Evolutionary conservation across 306 rosid species (phyloP), one percentile per base, ranked within the genome.

Genomic region (Hippophae gyantsensis): DNA sequence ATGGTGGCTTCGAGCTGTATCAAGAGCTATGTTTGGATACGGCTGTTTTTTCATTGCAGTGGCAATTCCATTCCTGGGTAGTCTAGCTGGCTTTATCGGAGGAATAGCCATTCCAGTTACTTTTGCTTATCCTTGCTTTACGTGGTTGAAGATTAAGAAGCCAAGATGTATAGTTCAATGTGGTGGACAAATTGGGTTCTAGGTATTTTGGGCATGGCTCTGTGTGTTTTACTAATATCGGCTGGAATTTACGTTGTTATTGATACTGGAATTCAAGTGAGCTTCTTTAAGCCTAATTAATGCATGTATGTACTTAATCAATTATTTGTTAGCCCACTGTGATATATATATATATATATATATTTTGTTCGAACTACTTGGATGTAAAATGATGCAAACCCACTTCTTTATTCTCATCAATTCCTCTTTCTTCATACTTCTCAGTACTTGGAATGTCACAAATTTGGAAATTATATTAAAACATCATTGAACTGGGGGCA

Each of bases 131-230:
- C 82, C 82, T 27, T 73, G 77, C 27, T 76, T 73, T 48, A 57
- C 74, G 73, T 74, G 82, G 72, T 45, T 76, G 25, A 66, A 67
- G 72, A 70, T 70, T 6, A 73, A 73, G 54, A 76, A 67, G 70
- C 79, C 1, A 53, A 47, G 44, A 57, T 5, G 40, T 73, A 46
- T 40, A 53, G 75, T 56, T 25, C 42, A 10, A 70, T 52, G 38
- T 79, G 84, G 84, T 74, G 62, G 42, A 58, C 66, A 13, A 61
- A 76, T 52, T 80, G 73, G 81, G 69, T 43, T 5, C 53, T 76
- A 12, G 78, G 81, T 6, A 52, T 69, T 43, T 26, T 40, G 1
- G 80, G 81, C 26, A 44, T 67, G 38, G 57, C 38, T 62, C 54
- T 72, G 2, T 57, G 74, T 38, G 50, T 45, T 47, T 44, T 60